These are phyloP conservation scores for Melanopsichium pennsylvanicum DNA, from an alignment of 1,284 basidiomycete genomes.

Conservation along the genomic window DNA sequence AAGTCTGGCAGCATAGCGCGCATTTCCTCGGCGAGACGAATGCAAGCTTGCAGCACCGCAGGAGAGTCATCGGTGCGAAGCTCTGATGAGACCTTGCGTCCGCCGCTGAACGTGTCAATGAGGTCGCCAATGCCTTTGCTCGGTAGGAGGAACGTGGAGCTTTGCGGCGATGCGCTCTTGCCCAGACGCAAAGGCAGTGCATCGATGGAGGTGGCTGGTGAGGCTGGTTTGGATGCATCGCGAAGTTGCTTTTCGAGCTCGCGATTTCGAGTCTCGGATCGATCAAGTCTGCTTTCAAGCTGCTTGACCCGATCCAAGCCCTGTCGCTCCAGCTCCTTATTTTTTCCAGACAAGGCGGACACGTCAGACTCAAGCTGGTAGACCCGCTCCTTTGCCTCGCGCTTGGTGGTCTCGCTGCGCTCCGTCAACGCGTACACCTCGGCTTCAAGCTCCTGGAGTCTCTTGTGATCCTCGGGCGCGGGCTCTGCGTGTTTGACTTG, in stretches of 20 bases:
- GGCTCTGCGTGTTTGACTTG: not conserved
- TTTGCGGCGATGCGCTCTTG: slow-evolving; percentile 10
- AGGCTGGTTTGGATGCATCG: slow-evolving; percentile 6
- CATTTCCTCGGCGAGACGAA: slow-evolving; percentile 17
- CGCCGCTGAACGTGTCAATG: slow-evolving; percentile 40
- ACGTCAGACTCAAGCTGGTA: slow-evolving; percentile 14
- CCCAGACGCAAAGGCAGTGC: slow-evolving; percentile 8
- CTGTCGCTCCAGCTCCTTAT: slow-evolving; percentile 10
- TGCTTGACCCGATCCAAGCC: slow-evolving; percentile 6
- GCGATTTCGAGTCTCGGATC: slow-evolving; percentile 10
- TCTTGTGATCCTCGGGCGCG: slow-evolving; percentile 1
- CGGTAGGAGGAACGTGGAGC: slow-evolving; percentile 7
- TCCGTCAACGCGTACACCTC: slow-evolving; percentile 10
- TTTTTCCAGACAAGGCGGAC: slow-evolving; percentile 5
- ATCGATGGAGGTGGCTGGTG: slow-evolving; percentile 12
- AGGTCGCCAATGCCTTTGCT: slow-evolving; percentile 38
- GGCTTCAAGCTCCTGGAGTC: slow-evolving; percentile 13
- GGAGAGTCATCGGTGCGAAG: slow-evolving; percentile 22
- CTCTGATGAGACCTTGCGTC: slow-evolving; percentile 18
- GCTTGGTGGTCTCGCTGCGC: slow-evolving; percentile 3
- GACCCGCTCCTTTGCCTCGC: not conserved
- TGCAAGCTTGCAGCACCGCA: slow-evolving; percentile 18
- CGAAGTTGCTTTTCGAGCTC: slow-evolving; percentile 28
- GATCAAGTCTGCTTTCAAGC: slow-evolving; percentile 17
- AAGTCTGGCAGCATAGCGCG: slow-evolving; percentile 34